Percentiles rank a stretch among this genome's conserved stretches.
Conservation (phyloP, 1,284 basidiomycete species). For the Trichosporon coremiiforme region DNA sequence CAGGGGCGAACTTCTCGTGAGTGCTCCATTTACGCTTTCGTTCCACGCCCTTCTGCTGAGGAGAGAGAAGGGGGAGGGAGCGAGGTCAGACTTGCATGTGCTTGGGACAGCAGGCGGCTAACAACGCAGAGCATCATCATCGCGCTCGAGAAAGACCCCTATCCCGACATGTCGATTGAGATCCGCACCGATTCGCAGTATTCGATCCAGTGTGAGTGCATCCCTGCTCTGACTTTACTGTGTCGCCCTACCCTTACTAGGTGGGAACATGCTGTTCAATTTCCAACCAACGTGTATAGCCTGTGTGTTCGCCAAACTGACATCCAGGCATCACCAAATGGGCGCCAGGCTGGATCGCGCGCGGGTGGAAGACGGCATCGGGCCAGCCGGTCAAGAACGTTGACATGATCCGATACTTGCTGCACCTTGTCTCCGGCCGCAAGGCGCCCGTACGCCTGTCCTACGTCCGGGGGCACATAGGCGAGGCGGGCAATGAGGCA, state of each 20-base stretch:
- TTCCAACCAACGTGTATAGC: too few relatives aligned
- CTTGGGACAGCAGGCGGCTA: too few relatives aligned
- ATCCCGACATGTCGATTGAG: constrained; percentile 53
- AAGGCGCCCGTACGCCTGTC: constrained; percentile 46
- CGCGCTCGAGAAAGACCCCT: constrained; percentile 54
- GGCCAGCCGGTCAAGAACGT: constrained; percentile 48
- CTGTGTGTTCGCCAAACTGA: neutral
- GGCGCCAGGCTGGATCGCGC: constrained; percentile 52
- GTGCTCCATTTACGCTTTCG: constrained; percentile 18
- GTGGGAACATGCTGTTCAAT: too few relatives aligned
- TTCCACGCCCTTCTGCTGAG: too few relatives aligned
- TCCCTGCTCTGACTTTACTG: too few relatives aligned
- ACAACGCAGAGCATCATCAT: constrained; percentile 52
- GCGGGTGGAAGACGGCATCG: constrained; percentile 41
- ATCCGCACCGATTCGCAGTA: constrained; percentile 57
- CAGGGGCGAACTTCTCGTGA: constrained; percentile 55
- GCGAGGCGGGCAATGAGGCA: constrained; percentile 52
- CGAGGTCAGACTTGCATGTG: neutral
- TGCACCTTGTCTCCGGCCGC: constrained; percentile 48
- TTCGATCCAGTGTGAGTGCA: constrained; percentile 51
- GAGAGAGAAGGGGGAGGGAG: neutral
- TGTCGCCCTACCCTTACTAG: too few relatives aligned
- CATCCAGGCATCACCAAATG: constrained; percentile 49
- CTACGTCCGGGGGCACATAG: constrained; percentile 51
- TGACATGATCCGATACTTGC: constrained; percentile 55